phyloP scores from a whole-genome alignment of 257 asterid species.

The Solanum bulbocastanum region DNA sequence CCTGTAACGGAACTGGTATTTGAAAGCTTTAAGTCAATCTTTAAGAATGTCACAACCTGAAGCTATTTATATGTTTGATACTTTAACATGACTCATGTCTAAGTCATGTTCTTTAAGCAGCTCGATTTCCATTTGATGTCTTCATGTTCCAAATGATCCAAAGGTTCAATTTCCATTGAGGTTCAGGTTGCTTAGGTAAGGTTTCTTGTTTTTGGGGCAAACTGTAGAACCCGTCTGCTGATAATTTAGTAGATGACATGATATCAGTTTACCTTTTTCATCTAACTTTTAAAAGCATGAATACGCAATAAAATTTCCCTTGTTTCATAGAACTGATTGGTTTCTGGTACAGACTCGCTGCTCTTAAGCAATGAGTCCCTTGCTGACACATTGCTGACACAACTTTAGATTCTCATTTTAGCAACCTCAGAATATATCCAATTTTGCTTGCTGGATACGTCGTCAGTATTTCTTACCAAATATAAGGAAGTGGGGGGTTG shows the following conservation, averaged over 20 bases:
- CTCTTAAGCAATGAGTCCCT: not conserved
- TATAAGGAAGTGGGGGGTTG: not conserved
- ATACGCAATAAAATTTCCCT: not conserved
- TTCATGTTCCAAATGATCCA: not conserved
- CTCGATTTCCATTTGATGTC: not conserved
- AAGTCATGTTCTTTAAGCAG: not conserved
- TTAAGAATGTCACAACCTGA: not conserved
- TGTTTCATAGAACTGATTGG: not conserved
- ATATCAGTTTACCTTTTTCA: not conserved
- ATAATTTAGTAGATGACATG: not conserved
- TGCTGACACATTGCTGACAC: not conserved
- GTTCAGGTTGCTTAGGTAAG: not conserved
- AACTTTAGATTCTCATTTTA: not conserved
- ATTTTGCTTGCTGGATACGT: not conserved
- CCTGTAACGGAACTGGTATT: not conserved
- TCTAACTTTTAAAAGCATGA: not conserved
- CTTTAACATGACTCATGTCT: not conserved
- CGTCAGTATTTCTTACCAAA: not conserved
- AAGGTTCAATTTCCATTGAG: not conserved
- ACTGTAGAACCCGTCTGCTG: not conserved
- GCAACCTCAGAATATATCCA: not conserved
- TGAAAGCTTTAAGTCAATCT: not conserved
- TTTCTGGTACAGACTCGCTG: not conserved
- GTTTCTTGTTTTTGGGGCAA: not conserved
- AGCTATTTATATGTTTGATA: not conserved